Evolutionary conservation across 2,329 filamentous ascomycete genomes (phyloP), one percentile per base, ranked within the genome.

Genomic region (Ophiocordyceps camponoti-leonardi): DNA sequence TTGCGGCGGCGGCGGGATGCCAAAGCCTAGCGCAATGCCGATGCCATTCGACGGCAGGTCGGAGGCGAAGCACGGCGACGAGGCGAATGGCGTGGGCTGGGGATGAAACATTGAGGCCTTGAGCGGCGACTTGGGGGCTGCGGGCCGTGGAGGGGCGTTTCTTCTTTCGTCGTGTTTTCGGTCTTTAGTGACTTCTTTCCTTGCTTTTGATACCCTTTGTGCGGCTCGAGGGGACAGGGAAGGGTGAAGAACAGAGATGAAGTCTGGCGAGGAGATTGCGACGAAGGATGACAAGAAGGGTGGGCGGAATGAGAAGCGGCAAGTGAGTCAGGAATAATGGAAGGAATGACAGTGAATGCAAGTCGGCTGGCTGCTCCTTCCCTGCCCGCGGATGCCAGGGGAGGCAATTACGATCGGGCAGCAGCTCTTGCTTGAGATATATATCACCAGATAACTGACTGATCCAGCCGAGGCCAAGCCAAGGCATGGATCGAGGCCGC

Each of bases 1-100:
- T 42, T 44, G 44, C 19, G 48, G 47, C 22, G 47, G 45, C 44
- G 48, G 49, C 42, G 49, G 48, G 23, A 54, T 49, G 40, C 49
- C 49, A 46, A 54, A 48, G 48, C 48, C 45, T 41, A 50, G 48
- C 16, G 48, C 46, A 20, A 53, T 44, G 46, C 47, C 59, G 53
- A 68, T 55, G 53, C 63, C 66, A 62, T 67, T 67, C 37, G 61
- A 53, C 48, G 45, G 44, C 43, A 46, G 42, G 42, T 50, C 45
- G 16, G 52, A 41, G 23, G 50, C 50, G 52, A 62, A 63, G 53
- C 59, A 63, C 54, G 65, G 67, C 52, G 65, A 67, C 53, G 64
- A 59, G 51, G 63, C 58, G 51, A 67, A 72, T 46, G 71, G 65
- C 45, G 68, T 69, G 11, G 31, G 31, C 31, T 33, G 31, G 31